Percentiles rank a stretch among this genome's conserved stretches.
Conservation (phyloP, 1,284 basidiomycete species). For the Stereum hirsutum region DNA sequence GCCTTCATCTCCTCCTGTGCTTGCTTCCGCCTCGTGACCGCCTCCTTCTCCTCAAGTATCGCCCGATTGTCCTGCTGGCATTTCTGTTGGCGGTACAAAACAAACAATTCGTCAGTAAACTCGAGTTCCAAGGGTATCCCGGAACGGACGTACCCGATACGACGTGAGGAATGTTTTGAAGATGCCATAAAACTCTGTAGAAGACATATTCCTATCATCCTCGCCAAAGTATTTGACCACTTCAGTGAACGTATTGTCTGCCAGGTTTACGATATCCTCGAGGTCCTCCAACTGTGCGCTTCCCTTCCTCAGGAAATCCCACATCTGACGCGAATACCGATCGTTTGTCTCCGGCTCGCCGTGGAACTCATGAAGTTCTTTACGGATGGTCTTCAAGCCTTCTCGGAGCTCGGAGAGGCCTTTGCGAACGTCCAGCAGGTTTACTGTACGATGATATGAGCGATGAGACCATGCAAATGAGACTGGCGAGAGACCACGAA, state of each 20-base stretch:
- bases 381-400: conserved; percentile 68
- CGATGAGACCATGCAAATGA: conserved; percentile 5
- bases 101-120: background rate
- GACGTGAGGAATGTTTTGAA: conserved; percentile 94
- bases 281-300: conserved; percentile 71
- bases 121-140: background rate
- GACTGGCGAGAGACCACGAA: conserved; percentile 23
- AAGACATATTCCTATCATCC: conserved; percentile 76
- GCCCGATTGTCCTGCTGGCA: conserved; percentile 73
- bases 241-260: conserved; percentile 73
- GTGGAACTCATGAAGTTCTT: conserved; percentile 76
- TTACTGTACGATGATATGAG: conserved; percentile 41
- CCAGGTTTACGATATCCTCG: conserved; percentile 76
- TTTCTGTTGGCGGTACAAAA: conserved; percentile 60
- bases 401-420: conserved; percentile 67
- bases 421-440: conserved; percentile 71
- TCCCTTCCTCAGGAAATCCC: conserved; percentile 74
- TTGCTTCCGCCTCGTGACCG: conserved; percentile 56
- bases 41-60: conserved; percentile 54
- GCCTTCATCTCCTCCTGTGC: conserved; percentile 53
- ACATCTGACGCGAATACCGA: conserved; percentile 83
- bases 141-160: conserved; percentile 53
- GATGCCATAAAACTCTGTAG: conserved; percentile 86
- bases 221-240: conserved; percentile 88
- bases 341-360: conserved; percentile 63